Evolutionary conservation across 805 yeast genomes (phyloP).

Genomic region (Teunomyces gatunensis): DNA sequence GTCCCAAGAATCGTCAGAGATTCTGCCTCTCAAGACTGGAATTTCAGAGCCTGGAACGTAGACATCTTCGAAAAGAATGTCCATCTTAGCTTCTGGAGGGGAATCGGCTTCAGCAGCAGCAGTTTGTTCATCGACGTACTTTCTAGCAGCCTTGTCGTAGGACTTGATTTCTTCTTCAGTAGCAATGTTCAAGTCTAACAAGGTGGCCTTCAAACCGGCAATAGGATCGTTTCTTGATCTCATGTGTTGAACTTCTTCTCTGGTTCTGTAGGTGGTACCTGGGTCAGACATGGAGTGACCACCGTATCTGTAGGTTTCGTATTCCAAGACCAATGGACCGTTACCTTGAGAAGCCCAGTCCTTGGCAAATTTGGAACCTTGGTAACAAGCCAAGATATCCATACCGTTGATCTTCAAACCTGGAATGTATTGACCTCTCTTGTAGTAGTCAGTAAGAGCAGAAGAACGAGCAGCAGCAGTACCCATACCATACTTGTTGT

Average conservation of each 20-base stretch:
- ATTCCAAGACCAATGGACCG: conserved; percentile 95
- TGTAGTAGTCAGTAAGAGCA: conserved; percentile 93
- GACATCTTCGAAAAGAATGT: conserved; percentile 93
- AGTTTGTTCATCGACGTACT: conserved; percentile 91
- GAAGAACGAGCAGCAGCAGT: conserved; percentile 96
- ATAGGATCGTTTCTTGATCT: conserved; percentile 98
- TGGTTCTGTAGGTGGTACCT: conserved; percentile 99
- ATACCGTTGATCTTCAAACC: conserved; percentile 98
- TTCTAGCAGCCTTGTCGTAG: conserved; percentile 94
- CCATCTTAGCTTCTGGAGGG: conserved; percentile 94
- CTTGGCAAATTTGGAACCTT: conserved; percentile 94
- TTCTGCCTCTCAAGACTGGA: conserved; percentile 93
- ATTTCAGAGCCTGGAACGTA: conserved; percentile 93
- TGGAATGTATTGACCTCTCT: conserved; percentile 99
- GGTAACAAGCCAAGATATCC: conserved; percentile 94
- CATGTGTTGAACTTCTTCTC: conserved; percentile 99
- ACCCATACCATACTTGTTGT: conserved; percentile 99
- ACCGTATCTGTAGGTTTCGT: conserved; percentile 98
- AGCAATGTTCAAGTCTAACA: conserved; percentile 80
- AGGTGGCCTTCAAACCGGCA: conserved; percentile 87
- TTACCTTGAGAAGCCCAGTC: conserved; percentile 92
- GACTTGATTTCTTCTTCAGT: conserved; percentile 93
- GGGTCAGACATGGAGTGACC: conserved; percentile 99
- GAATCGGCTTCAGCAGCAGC: conserved; percentile 91
- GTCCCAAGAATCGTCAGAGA: conserved; percentile 92